A percentile compares a stretch with the other conserved stretches of the same genome.
These are phyloP conservation scores for Ammopiptanthus mongolicus DNA, from an alignment of 306 rosid species.

Conservation along the genomic window DNA sequence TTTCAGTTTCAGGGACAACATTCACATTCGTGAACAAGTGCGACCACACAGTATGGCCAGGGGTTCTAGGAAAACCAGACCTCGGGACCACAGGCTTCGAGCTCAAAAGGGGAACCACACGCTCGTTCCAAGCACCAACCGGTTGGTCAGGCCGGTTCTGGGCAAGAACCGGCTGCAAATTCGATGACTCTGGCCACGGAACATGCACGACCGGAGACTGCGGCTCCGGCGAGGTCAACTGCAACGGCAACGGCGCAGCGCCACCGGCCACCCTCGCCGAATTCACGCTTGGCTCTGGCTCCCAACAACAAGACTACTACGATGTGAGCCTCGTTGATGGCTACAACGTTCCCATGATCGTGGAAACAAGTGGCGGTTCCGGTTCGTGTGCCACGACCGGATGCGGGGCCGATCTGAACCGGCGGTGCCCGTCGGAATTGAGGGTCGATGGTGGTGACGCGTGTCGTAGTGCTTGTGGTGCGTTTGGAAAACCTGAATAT, in stretches of 20 bases:
- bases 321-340: constrained; percentile 96
- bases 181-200: constrained; percentile 47
- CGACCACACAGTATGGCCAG: constrained; percentile 87
- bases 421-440: constrained; percentile 67
- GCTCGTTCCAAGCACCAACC: constrained; percentile 51
- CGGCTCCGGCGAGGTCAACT: constrained; percentile 56
- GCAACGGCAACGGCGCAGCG: constrained; percentile 72
- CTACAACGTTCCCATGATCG: constrained; percentile 68
- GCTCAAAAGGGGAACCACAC: constrained; percentile 44
- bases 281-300: constrained; percentile 55
- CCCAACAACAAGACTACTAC: constrained; percentile 52
- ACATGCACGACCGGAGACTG: constrained; percentile 74
- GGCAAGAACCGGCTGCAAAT: constrained; percentile 72
- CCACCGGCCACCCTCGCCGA: constrained; percentile 88
- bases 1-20: constrained; percentile 46
- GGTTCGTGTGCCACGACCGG: constrained; percentile 70
- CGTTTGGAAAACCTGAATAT: constrained; percentile 65
- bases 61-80: constrained; percentile 65
- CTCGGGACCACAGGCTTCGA: constrained; percentile 75
- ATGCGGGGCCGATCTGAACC: constrained; percentile 57
- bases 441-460: constrained; percentile 60
- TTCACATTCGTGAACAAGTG: constrained; percentile 82
- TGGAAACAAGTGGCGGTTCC: constrained; percentile 54
- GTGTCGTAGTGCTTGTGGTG: constrained; percentile 80
- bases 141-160: constrained; percentile 94